phyloP scores from a whole-genome alignment of 164 flowering plant species.

The Macadamia integrifolia region DNA sequence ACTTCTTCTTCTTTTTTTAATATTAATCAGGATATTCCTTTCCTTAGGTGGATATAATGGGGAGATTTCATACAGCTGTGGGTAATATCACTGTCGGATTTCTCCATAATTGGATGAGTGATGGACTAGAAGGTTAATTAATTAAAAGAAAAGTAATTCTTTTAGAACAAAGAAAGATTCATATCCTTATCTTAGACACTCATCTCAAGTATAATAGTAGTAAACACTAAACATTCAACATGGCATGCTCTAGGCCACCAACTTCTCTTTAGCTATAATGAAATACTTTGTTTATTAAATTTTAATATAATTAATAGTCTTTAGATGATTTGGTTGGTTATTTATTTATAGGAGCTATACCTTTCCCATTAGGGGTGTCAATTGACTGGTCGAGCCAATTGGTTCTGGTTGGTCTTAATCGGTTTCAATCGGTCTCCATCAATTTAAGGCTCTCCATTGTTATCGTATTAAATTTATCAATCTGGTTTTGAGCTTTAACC shows the following conservation, averaged over 20 bases:
- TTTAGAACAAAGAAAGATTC: neutral
- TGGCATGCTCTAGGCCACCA: too few species aligned
- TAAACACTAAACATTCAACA: neutral
- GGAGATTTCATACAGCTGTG: constrained; percentile 11
- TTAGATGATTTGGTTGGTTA: neutral
- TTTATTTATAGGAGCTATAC: neutral
- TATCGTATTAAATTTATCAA: too few species aligned
- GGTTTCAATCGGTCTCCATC: too few species aligned
- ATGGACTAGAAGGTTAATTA: constrained; percentile 7
- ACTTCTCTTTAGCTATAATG: neutral
- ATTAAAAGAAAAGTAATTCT: constrained; percentile 1
- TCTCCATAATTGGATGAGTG: constrained; percentile 9
- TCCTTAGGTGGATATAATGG: neutral
- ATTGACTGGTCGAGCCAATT: too few species aligned
- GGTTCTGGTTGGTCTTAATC: too few species aligned
- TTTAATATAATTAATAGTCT: neutral
- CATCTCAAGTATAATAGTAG: neutral
- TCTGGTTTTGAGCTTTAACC: too few species aligned
- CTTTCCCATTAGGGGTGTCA: neutral
- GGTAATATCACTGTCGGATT: neutral
- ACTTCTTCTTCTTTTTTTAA: too few species aligned
- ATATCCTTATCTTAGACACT: neutral
- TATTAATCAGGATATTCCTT: too few species aligned
- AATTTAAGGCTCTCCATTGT: too few species aligned
- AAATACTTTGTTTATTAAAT: neutral